Base-by-base conservation (phyloP, 1,139 yeast genomes). In the Zygosaccharomyces pseudobailii region DNA sequence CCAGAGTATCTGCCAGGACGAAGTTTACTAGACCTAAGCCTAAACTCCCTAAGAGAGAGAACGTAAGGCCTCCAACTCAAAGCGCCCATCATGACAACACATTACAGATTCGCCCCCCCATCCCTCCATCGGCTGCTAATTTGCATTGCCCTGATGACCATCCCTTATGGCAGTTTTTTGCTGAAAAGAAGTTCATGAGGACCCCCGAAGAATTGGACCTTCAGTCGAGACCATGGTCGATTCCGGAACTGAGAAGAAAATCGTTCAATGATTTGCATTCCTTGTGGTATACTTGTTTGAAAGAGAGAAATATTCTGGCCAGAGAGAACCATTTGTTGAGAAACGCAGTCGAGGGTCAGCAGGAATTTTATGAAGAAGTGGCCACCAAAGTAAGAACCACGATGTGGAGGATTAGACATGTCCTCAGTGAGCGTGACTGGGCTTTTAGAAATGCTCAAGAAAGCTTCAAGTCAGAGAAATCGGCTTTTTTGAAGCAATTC, bases 81-180 rank as follows among this genome's bases (percentile, higher is more conserved):
- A 36, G 65, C 7, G 62, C 64, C 0, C 64, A 68, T 40, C 62
- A 59, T 38, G 50, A 49, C 44, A 56, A 49, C 20, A 49, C 55
- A 36, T 65, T 81, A 52, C 72, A 74, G 57, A 76, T 90, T 53
- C 78, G 94, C 50, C 78, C 84, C n/a, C 97, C 97, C 13, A 84
- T 92, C 54, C 78, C 87, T 6, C 97, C 97, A 13, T 79, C 90
- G 1, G 84, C 79, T 50, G 73, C 75, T 54, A 87, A 87, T 66
- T 73, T 90, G 50, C 77, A 75, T 54, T 87, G 87, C 25, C 77
- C 82, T 21, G 94, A 85, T 10, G 86, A 86, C 63, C 98, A 92
- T 68, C 97, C 98, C 33, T 74, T 92, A 55, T 92, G 97, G 97
- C 94, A 87, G 59, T 92, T 92, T 67, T 92, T 92, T 71, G 75